Conservation (phyloP, 2,329 filamentous ascomycete genomes). For the Verticillium longisporum region DNA sequence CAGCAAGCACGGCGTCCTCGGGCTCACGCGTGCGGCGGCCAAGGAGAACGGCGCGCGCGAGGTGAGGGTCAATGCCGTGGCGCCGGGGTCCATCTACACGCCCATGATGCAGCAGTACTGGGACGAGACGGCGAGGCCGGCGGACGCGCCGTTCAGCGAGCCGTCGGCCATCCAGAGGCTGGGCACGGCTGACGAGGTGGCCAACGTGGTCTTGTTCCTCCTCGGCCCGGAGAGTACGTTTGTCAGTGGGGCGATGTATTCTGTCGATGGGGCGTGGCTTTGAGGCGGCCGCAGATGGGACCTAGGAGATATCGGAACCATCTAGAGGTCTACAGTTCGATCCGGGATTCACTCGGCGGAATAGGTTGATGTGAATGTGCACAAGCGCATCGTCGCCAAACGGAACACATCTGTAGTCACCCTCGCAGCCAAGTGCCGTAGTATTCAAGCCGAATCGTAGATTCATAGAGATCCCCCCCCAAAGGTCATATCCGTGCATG, state of each 20-base stretch:
- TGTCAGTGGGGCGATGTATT: slow-evolving; percentile 23
- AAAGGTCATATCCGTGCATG: neutral
- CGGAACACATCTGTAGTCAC: no score
- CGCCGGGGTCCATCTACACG: slow-evolving; percentile 22
- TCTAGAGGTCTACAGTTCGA: no score
- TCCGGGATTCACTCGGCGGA: no score
- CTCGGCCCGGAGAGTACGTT: slow-evolving; percentile 27
- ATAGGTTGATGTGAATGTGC: no score
- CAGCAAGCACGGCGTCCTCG: slow-evolving; percentile 28
- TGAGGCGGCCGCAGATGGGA: neutral
- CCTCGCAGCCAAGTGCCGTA: no score
- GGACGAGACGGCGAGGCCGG: neutral
- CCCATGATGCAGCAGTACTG: slow-evolving; percentile 7
- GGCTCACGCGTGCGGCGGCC: slow-evolving; percentile 25
- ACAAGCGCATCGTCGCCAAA: no score
- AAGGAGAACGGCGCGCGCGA: slow-evolving; percentile 32
- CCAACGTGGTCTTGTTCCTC: slow-evolving; percentile 25
- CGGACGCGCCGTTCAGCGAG: neutral
- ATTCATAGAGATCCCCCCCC: neutral
- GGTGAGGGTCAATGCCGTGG: slow-evolving; percentile 29
- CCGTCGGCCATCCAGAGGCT: neutral
- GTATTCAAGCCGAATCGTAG: neutral
- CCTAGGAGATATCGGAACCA: neutral
- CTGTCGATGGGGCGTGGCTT: neutral
- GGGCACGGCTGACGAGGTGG: slow-evolving; percentile 17